A percentile compares a stretch with the other conserved stretches of the same genome.
Evolutionary conservation across 768 basidiomycete species (phyloP).

Genomic region (Termitomyces titanicus): DNA sequence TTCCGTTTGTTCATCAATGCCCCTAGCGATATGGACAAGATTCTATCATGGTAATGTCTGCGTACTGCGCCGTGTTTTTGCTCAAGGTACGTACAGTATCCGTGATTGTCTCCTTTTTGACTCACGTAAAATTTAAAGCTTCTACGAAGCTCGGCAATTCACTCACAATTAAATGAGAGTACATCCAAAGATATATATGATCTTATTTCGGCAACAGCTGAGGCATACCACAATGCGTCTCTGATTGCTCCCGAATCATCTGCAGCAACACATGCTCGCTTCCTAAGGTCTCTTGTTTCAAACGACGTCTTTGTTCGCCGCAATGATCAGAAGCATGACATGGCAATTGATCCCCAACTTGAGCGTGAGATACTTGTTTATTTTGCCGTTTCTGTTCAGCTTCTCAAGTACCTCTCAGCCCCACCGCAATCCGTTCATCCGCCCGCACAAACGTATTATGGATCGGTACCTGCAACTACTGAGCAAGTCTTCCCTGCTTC

Average conservation of each 20-base stretch:
- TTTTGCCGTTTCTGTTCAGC: not conserved
- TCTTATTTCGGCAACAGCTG: conserved; percentile 66
- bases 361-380: conserved; percentile 39
- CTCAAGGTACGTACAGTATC: conserved; percentile 48
- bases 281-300: conserved; percentile 65
- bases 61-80: conserved; percentile 79
- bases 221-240: conserved; percentile 75
- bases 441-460: conserved; percentile 29
- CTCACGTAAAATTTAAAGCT: conserved; percentile 40
- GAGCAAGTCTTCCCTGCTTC: conserved; percentile 33
- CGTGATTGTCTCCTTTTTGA: not conserved
- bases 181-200: conserved; percentile 62
- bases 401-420: conserved; percentile 16
- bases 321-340: conserved; percentile 32
- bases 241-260: conserved; percentile 55
- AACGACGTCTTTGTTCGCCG: conserved; percentile 58
- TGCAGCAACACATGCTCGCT: conserved; percentile 77
- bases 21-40: conserved; percentile 80
- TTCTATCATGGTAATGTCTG: conserved; percentile 81
- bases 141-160: conserved; percentile 58
- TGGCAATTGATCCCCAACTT: conserved; percentile 52
- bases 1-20: not conserved
- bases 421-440: conserved; percentile 12
- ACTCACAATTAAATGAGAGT: conserved; percentile 54
- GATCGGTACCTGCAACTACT: not conserved